These are phyloP conservation scores for Pelargonium australe DNA, from an alignment of 441 rosid genomes.

Conservation along the genomic window DNA sequence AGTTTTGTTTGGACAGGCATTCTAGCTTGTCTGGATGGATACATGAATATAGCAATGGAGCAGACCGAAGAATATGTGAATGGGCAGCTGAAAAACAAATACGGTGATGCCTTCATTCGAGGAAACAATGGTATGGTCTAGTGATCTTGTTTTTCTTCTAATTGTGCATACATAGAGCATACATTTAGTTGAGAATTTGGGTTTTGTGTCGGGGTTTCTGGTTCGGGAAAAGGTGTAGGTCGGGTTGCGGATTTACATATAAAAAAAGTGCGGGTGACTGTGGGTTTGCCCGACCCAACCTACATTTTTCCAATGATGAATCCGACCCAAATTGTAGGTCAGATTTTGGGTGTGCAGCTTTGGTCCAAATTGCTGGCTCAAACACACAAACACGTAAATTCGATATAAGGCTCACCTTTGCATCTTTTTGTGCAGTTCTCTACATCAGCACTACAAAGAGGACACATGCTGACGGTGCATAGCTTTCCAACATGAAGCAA, in stretches of 20 bases:
- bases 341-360: too few relatives aligned
- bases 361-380: too few relatives aligned
- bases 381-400: background rate
- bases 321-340: background rate
- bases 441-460: slow-evolving; percentile 60
- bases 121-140: slow-evolving; percentile 61
- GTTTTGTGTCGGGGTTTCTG: too few relatives aligned
- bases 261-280: too few relatives aligned
- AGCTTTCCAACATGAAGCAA: slow-evolving; percentile 12
- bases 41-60: slow-evolving; percentile 89
- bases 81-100: slow-evolving; percentile 63
- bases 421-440: slow-evolving; percentile 43
- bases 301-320: too few relatives aligned
- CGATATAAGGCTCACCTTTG: background rate
- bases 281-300: too few relatives aligned
- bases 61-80: slow-evolving; percentile 73
- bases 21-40: slow-evolving; percentile 82
- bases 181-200: too few relatives aligned
- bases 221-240: too few relatives aligned
- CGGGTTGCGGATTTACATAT: too few relatives aligned
- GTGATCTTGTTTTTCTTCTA: too few relatives aligned
- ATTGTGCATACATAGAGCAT: too few relatives aligned
- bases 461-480: slow-evolving; percentile 56
- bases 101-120: slow-evolving; percentile 86
- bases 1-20: slow-evolving; percentile 36